Conservation (phyloP, 2,329 filamentous ascomycete genomes). For the Pseudogymnoascus sp. region DNA sequence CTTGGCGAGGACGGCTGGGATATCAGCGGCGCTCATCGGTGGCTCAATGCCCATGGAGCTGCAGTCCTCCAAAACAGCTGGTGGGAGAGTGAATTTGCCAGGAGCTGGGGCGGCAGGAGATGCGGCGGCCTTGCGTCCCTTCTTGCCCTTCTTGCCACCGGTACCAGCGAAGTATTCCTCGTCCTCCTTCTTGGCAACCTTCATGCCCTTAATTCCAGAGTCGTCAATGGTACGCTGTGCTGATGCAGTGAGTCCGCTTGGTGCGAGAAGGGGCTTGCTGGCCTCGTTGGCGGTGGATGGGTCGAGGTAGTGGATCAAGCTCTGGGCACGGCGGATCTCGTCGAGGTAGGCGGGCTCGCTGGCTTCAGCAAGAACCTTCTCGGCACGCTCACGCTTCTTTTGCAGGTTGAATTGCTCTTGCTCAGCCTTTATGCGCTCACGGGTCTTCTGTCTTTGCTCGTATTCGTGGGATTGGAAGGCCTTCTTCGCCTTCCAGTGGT, state of each 20-base stretch:
- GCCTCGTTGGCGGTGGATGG: slow-evolving; percentile 61
- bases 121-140: slow-evolving; percentile 62
- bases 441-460: slow-evolving; percentile 65
- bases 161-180: slow-evolving; percentile 73
- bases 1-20: slow-evolving; percentile 74
- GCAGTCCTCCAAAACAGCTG: slow-evolving; percentile 87
- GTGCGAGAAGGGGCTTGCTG: slow-evolving; percentile 47
- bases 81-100: slow-evolving; percentile 73
- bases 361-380: slow-evolving; percentile 70
- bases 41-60: slow-evolving; percentile 76
- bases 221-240: slow-evolving; percentile 78
- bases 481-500: slow-evolving; percentile 73
- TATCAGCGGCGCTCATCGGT: slow-evolving; percentile 76
- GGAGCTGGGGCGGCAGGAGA: slow-evolving; percentile 39
- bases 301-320: slow-evolving; percentile 85
- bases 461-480: slow-evolving; percentile 78
- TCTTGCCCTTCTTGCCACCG: slow-evolving; percentile 78
- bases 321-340: slow-evolving; percentile 83
- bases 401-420: slow-evolving; percentile 63
- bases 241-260: slow-evolving; percentile 68
- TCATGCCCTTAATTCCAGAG: slow-evolving; percentile 75
- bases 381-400: slow-evolving; percentile 66
- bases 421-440: slow-evolving; percentile 75
- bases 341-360: slow-evolving; percentile 83
- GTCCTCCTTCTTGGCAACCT: slow-evolving; percentile 78